A percentile compares a stretch with the other conserved stretches of the same genome.
Evolutionary conservation across 2,329 filamentous ascomycete genomes (phyloP).

Genomic region (Hypoxylon sp.): DNA sequence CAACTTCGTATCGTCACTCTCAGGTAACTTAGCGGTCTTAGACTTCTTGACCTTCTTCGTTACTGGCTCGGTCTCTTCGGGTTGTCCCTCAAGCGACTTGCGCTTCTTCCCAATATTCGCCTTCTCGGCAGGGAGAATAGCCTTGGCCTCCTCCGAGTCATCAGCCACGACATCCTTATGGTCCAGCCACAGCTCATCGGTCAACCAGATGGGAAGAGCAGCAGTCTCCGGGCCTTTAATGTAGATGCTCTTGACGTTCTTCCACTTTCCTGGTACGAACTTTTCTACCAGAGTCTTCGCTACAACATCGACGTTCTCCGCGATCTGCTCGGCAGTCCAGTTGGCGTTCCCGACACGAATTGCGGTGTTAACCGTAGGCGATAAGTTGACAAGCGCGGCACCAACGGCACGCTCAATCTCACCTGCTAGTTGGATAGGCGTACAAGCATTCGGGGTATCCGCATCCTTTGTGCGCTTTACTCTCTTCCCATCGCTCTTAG

Average conservation of each 20-base stretch:
- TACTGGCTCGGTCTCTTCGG: conserved; percentile 55
- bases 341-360: conserved; percentile 83
- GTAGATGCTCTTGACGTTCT: conserved; percentile 85
- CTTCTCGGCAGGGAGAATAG: conserved; percentile 61
- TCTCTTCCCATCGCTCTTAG: conserved; percentile 72
- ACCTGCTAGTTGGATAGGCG: conserved; percentile 77
- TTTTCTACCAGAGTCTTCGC: conserved; percentile 79
- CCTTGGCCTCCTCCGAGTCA: conserved; percentile 64
- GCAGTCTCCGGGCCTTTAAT: conserved; percentile 92
- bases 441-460: conserved; percentile 61
- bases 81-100: conserved; percentile 62
- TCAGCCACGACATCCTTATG: conserved; percentile 78
- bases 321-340: conserved; percentile 81
- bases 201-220: conserved; percentile 93
- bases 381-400: conserved; percentile 85
- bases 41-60: conserved; percentile 64
- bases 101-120: conserved; percentile 77
- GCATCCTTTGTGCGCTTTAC: conserved; percentile 69
- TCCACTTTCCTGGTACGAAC: conserved; percentile 89
- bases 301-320: conserved; percentile 84
- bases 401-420: conserved; percentile 85
- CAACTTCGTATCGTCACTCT: conserved; percentile 67
- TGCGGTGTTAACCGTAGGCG: conserved; percentile 83
- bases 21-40: conserved; percentile 54
- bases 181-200: conserved; percentile 91